A percentile compares a stretch with the other conserved stretches of the same genome.
phyloP scores from a whole-genome alignment of 768 basidiomycete genomes.

The Amanita pseudoporphyria region DNA sequence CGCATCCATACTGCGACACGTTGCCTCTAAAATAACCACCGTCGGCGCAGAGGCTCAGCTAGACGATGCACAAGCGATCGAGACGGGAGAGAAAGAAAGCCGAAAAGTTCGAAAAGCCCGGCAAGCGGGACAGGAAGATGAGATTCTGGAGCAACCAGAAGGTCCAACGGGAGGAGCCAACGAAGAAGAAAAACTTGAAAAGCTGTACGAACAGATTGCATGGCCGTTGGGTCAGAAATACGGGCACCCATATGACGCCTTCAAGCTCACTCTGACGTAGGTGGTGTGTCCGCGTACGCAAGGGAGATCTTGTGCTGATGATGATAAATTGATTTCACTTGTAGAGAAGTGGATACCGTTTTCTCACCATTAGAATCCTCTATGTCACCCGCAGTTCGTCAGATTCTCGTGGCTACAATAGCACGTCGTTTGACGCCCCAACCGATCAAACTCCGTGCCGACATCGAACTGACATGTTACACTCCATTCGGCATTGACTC shows the following conservation, averaged over 20 bases:
- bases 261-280: conserved; percentile 92
- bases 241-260: conserved; percentile 95
- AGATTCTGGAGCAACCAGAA: conserved; percentile 25
- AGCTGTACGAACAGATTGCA: conserved; percentile 80
- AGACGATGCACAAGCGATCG: conserved; percentile 16
- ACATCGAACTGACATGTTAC: conserved; percentile 96
- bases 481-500: conserved; percentile 94
- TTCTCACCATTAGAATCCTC: conserved; percentile 59
- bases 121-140: conserved; percentile 35
- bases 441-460: conserved; percentile 96
- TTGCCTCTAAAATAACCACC: conserved; percentile 71
- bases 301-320: no score
- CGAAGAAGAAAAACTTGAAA: conserved; percentile 76
- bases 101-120: conserved; percentile 39
- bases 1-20: conserved; percentile 86
- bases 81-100: conserved; percentile 35
- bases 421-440: conserved; percentile 94
- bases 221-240: conserved; percentile 93
- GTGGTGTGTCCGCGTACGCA: conserved; percentile 18
- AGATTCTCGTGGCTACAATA: conserved; percentile 71
- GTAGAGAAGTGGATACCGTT: conserved; percentile 54
- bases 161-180: conserved; percentile 31
- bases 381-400: conserved; percentile 44
- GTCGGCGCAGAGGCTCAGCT: conserved; percentile 25
- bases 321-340: conserved; percentile 6